Evolutionary conservation across 345 rosid species (phyloP).

Genomic region (Orychophragmus violaceus): DNA sequence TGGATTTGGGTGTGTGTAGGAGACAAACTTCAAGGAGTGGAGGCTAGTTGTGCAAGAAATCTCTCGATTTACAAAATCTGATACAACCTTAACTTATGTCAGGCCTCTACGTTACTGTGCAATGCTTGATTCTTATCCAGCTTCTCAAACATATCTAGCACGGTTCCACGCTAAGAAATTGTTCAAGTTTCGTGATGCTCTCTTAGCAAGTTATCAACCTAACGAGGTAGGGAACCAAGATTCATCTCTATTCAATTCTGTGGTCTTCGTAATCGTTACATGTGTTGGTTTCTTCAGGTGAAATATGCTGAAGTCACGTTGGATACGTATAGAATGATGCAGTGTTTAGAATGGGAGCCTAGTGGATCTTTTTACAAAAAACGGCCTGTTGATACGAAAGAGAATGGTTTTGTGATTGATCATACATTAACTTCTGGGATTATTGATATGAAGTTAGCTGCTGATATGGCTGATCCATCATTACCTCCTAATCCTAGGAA

Average conservation of each 20-base stretch:
- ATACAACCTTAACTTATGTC: conserved; percentile 34
- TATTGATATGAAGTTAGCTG: conserved; percentile 69
- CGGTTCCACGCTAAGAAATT: conserved; percentile 84
- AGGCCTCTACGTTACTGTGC: conserved; percentile 79
- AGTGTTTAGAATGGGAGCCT: conserved; percentile 96
- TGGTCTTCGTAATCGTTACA: not conserved
- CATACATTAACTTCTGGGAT: conserved; percentile 76
- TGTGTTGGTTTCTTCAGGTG: conserved; percentile 45
- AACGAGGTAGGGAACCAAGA: conserved; percentile 54
- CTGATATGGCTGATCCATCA: conserved; percentile 67
- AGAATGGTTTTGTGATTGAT: conserved; percentile 66
- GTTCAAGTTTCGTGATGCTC: conserved; percentile 72
- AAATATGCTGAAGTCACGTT: conserved; percentile 90
- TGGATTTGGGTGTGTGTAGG: conserved; percentile 40
- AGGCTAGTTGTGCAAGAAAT: conserved; percentile 82
- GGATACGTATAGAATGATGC: conserved; percentile 89
- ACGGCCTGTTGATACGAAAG: conserved; percentile 48
- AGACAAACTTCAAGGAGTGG: conserved; percentile 89
- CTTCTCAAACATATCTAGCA: conserved; percentile 66
- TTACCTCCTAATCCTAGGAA: conserved; percentile 86
- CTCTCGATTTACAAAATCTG: conserved; percentile 50
- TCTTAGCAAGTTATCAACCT: conserved; percentile 75
- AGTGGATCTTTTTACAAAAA: conserved; percentile 69
- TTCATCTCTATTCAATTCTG: not conserved
- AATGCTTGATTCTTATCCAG: conserved; percentile 57